phyloP scores from a whole-genome alignment of 257 asterid species.

The Forsythia viridissima region DNA sequence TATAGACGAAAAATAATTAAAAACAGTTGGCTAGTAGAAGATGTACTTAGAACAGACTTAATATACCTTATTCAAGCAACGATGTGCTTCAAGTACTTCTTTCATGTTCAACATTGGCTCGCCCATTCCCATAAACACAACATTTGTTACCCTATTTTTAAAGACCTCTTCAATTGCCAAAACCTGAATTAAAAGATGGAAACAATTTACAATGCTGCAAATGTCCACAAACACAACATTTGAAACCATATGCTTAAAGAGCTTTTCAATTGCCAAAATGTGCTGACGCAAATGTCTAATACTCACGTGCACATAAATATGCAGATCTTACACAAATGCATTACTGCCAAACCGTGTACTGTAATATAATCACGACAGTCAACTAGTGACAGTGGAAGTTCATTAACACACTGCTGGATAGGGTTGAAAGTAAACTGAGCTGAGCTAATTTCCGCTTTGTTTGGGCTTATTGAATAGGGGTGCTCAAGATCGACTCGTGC shows the following conservation, averaged over 20 bases:
- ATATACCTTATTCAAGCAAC: constrained; percentile 90
- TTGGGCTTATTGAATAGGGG: background rate
- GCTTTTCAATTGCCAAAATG: background rate
- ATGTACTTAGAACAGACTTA: background rate
- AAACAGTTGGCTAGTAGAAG: constrained; percentile 1
- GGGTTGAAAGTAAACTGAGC: background rate
- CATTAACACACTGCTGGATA: constrained; percentile 2
- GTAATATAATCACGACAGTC: background rate
- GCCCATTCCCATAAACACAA: constrained; percentile 99
- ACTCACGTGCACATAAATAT: background rate
- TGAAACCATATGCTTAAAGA: background rate
- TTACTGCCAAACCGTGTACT: background rate
- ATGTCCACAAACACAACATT: background rate
- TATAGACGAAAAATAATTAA: background rate
- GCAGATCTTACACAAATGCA: background rate
- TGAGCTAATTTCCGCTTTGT: constrained; percentile 3
- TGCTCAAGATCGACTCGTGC: background rate
- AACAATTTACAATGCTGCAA: constrained; percentile 6
- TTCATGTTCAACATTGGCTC: constrained; percentile 97
- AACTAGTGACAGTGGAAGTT: background rate
- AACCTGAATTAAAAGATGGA: constrained; percentile 56
- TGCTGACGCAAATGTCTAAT: background rate
- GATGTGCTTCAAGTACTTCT: constrained; percentile 92
- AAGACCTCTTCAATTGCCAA: constrained; percentile 86
- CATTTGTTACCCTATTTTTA: constrained; percentile 86